Evolutionary conservation across 768 basidiomycete genomes (phyloP).

Genomic region (Panellus pusillus): DNA sequence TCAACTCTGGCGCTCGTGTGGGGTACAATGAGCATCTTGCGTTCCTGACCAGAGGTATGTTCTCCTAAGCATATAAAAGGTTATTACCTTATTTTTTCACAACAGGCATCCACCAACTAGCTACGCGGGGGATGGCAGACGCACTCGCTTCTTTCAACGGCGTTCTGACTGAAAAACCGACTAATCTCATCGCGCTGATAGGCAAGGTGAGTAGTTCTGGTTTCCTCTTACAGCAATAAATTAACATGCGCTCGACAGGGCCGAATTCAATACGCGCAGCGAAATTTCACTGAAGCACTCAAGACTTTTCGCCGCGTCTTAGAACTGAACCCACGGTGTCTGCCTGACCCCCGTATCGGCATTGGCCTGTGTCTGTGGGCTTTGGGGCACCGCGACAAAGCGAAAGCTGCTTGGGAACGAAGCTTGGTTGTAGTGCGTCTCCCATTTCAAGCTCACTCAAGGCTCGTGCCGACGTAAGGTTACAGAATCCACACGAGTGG

Average conservation of each 20-base stretch:
- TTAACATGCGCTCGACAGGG: slow-evolving; percentile 46
- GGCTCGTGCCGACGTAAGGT: neutral
- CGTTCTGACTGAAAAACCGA: slow-evolving; percentile 75
- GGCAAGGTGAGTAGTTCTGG: slow-evolving; percentile 65
- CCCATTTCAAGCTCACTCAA: neutral
- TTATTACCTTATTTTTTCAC: neutral
- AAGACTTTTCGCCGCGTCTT: slow-evolving; percentile 86
- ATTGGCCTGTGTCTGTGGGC: slow-evolving; percentile 95
- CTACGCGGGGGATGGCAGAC: slow-evolving; percentile 77
- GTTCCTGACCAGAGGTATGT: slow-evolving; percentile 66
- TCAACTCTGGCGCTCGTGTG: slow-evolving; percentile 67
- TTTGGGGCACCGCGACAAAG: slow-evolving; percentile 78
- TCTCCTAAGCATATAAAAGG: neutral
- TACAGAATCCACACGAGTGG: slow-evolving; percentile 77
- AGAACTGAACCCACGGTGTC: slow-evolving; percentile 70
- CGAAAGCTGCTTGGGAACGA: slow-evolving; percentile 88
- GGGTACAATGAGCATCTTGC: slow-evolving; percentile 55
- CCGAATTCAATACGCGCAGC: slow-evolving; percentile 78
- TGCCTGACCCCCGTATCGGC: slow-evolving; percentile 93
- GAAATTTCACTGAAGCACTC: slow-evolving; percentile 77
- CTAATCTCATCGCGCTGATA: slow-evolving; percentile 83
- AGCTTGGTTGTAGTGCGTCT: slow-evolving; percentile 77
- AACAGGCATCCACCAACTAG: slow-evolving; percentile 79
- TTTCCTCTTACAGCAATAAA: neutral
- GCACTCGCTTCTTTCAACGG: slow-evolving; percentile 81